Conservation (phyloP, 345 rosid species). For the Fremontodendron californicum region DNA sequence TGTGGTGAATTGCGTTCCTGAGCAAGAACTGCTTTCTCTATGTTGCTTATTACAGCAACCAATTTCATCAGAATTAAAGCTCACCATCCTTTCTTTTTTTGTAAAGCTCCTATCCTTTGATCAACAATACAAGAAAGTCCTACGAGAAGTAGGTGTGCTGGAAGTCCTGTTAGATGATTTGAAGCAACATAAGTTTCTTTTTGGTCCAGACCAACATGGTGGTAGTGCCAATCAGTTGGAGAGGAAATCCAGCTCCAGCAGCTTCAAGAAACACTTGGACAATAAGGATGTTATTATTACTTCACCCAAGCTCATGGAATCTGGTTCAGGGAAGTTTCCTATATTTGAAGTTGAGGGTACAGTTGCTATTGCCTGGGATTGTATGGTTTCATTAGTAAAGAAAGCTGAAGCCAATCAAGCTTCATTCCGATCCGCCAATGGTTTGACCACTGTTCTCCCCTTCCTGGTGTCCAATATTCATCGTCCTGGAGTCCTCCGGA, state of each 20-base stretch:
- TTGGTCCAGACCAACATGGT: conserved; percentile 58
- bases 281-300: conserved; percentile 79
- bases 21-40: conserved; percentile 95
- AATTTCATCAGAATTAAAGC: conserved; percentile 83
- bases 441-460: conserved; percentile 78
- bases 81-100: conserved; percentile 86
- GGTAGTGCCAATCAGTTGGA: conserved; percentile 45
- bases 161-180: conserved; percentile 93
- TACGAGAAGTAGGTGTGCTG: conserved; percentile 95
- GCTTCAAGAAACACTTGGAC: conserved; percentile 83
- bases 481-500: conserved; percentile 86
- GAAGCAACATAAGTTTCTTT: conserved; percentile 88
- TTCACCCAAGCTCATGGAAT: conserved; percentile 86
- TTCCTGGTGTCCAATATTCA: conserved; percentile 76
- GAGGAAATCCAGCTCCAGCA: conserved; percentile 62
- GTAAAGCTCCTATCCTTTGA: conserved; percentile 96
- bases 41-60: conserved; percentile 99
- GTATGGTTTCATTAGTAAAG: conserved; percentile 85
- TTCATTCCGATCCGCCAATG: conserved; percentile 84
- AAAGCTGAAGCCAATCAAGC: conserved; percentile 91
- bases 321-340: conserved; percentile 72
- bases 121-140: conserved; percentile 95
- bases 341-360: conserved; percentile 85
- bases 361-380: conserved; percentile 89
- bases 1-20: conserved; percentile 96